Conservation (phyloP, 192 early-diverging fungal genomes). For the Rhizophagus clarus region DNA sequence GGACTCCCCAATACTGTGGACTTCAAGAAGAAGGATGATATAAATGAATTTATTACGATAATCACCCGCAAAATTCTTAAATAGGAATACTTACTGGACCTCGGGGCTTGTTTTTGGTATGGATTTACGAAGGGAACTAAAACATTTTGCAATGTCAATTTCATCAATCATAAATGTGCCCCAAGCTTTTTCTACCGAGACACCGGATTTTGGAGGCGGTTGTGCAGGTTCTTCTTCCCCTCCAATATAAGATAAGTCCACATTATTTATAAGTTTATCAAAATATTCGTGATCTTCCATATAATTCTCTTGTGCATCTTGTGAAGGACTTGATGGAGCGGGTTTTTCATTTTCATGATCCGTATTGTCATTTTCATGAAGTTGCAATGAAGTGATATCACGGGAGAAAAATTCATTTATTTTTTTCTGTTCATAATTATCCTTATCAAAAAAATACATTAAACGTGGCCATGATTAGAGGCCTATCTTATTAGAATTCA, state of each 20-base stretch:
- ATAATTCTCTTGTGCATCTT: background rate
- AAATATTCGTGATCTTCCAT: slow-evolving; percentile 24
- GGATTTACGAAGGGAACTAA: background rate
- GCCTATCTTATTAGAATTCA: too few relatives aligned
- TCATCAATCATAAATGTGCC: slow-evolving; percentile 2
- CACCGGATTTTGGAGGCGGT: background rate
- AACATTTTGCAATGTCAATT: slow-evolving; percentile 13
- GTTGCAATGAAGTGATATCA: too few relatives aligned
- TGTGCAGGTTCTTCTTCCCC: slow-evolving; percentile 2
- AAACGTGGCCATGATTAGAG: too few relatives aligned
- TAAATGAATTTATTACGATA: slow-evolving; percentile 1
- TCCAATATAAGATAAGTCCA: slow-evolving; percentile 16
- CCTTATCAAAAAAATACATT: too few relatives aligned
- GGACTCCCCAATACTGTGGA: slow-evolving; percentile 20
- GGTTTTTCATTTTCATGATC: background rate
- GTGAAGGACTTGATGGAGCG: background rate
- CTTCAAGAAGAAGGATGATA: slow-evolving; percentile 22
- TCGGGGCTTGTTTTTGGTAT: slow-evolving; percentile 4
- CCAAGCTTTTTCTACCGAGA: slow-evolving; percentile 2
- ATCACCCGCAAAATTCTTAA: background rate
- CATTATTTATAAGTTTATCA: background rate
- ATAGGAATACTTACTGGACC: slow-evolving; percentile 21
- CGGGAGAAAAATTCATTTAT: too few relatives aligned
- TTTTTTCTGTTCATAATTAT: too few relatives aligned
- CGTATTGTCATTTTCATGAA: background rate